Base-by-base conservation (phyloP, 1,139 yeast genomes). In the Taphrina pruni region DNA sequence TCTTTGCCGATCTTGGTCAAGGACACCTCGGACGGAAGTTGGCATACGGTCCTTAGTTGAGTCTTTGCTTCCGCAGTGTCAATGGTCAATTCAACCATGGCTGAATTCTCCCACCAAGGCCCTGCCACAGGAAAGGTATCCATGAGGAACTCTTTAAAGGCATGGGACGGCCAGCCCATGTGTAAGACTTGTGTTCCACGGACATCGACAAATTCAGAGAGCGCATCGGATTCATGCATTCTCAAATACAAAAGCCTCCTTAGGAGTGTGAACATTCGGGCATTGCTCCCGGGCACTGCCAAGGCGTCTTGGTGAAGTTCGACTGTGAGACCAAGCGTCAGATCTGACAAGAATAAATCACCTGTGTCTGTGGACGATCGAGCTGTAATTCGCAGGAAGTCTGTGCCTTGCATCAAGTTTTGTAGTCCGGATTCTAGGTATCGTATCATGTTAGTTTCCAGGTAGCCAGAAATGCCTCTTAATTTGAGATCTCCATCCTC, bases 331-430 rank as follows among this genome's bases (percentile, higher is more conserved):
- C 67, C 67, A 12, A 26, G 43, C 9, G 46, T 46, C 17, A n/a
- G 7, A 46, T 64, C 67, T 5, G 56, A 17, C 11, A 43, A 64
- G 61, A 64, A 46, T 32, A 64, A 55, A 43, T 64, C 67, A 6
- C 61, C 67, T 6, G 45, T 46, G 6, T 26, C 17, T 11, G 14
- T n/a, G 36, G 54, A 21, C 12, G 35, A 20, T 12, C 17, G 12
- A 35, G n/a, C 21, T 1, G 45, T 52, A 21, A 62, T 20, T 8
- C 57, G 66, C 11, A 62, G 6, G 26, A n/a, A 14, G 12, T 35
- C 35, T 12, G 52, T 11, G 8, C 45, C 52, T 6, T 41, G 12
- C 6, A 41, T 55, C 12, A 62, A n/a, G 9, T 41, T 52, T 8
- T 38, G 43, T 4, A 43, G 38, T 20, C 43, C 32, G 2, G 51